These are phyloP conservation scores for Nelumbo lutea DNA, from an alignment of 164 flowering plant genomes.

Conservation along the genomic window DNA sequence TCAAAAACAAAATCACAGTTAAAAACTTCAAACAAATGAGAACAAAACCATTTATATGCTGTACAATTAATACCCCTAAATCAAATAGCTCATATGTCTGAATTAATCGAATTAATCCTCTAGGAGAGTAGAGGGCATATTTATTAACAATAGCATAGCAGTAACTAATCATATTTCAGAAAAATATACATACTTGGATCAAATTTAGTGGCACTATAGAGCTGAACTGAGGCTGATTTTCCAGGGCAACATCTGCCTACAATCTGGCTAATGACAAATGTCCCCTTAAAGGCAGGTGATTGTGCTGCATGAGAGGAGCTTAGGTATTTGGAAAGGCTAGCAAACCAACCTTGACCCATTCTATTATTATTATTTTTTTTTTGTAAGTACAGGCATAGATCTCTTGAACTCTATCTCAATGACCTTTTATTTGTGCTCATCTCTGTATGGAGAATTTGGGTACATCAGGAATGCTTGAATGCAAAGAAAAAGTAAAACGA, in stretches of 20 bases:
- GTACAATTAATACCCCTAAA: too few relatives aligned
- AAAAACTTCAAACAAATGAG: too few relatives aligned
- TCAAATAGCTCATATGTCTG: too few relatives aligned
- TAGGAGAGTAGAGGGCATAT: too few relatives aligned
- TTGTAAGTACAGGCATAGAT: background rate
- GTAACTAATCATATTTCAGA: too few relatives aligned
- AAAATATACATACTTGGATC: constrained; percentile 30
- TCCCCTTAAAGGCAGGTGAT: constrained; percentile 12
- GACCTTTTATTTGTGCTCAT: background rate
- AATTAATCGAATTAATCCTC: too few relatives aligned
- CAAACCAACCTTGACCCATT: constrained; percentile 10
- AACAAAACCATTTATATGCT: too few relatives aligned
- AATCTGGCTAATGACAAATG: constrained; percentile 9
- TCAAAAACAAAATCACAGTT: too few relatives aligned
- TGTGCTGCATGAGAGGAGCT: background rate
- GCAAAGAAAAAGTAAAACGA: constrained; percentile 10
- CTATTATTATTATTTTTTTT: background rate
- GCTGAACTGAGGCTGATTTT: constrained; percentile 32
- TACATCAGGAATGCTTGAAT: constrained; percentile 16
- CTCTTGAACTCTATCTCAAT: background rate
- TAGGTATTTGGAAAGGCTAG: constrained; percentile 8
- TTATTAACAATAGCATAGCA: too few relatives aligned
- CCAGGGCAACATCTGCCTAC: constrained; percentile 25
- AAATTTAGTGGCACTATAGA: constrained; percentile 31
- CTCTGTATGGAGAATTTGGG: constrained; percentile 1